Evolutionary conservation across 2,329 filamentous ascomycete species (phyloP), one percentile per base, ranked within the genome.

Genomic region (Aureobasidium uvarum): DNA sequence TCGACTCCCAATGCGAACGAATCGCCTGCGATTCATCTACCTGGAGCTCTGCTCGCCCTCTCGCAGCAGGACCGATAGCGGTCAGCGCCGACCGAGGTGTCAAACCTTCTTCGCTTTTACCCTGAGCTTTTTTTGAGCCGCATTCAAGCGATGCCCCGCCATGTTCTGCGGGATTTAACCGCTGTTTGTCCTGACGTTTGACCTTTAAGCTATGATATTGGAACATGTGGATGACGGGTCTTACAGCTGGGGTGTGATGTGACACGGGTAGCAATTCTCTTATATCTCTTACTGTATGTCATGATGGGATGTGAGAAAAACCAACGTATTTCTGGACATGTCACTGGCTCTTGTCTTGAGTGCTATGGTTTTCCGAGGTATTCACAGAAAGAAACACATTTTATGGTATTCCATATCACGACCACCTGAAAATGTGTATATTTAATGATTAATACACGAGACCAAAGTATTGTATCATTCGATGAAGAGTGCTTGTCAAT

Each of bases 81-180:
- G 54, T 58, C 39, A 58, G 54, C 54, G 39, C n/a, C 54, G 52
- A 56, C 33, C 52, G 54, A 58, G 16, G 39, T 58, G 54, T 58
- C 54, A 58, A 58, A 45, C 54, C 33, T 45, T 58, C 39, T 58
- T 58, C 16, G 54, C 25, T 16, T 58, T 58, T 45, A 25, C 39
- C 54, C 38, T 56, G 38, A 33, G 54, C 38, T 33, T 20, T 45
- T 43, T 43, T 45, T 43, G 23, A 56, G 54, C 52, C 38, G 54
- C 54, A 56, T 45, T 43, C 54, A 56, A 56, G 54, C 54, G 54
- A 16, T 56, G 54, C 54, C 39, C 54, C 54, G 54, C 54, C 23
- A 56, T 25, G 38, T 28, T 11, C n/a, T 58, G 54, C 16, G 54
- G 38, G 45, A 31, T 31, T 16, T 4, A 43, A 11, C 54, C 54